A percentile compares a stretch with the other conserved stretches of the same genome.
Conservation (phyloP, 108 stramenopile genomes). For the Nitzschia sp. region DNA sequence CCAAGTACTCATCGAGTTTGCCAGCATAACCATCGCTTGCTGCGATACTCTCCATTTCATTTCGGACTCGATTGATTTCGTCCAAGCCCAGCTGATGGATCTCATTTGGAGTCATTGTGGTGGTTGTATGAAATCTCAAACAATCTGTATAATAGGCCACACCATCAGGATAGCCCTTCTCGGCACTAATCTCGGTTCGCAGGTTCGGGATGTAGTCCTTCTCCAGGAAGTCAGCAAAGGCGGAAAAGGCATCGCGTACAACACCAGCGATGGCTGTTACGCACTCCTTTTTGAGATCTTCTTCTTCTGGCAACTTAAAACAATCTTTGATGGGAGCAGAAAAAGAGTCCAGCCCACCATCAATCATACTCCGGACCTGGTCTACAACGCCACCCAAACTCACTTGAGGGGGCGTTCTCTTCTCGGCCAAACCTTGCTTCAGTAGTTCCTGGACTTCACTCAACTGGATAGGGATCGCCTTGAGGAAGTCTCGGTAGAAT, state of each 20-base stretch:
- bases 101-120: slow-evolving; percentile 50
- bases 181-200: slow-evolving; percentile 45
- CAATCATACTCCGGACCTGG: slow-evolving; percentile 36
- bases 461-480: slow-evolving; percentile 36
- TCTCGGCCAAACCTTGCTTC: slow-evolving; percentile 25
- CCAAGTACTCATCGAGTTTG: slow-evolving; percentile 45
- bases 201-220: slow-evolving; percentile 53
- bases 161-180: slow-evolving; percentile 51
- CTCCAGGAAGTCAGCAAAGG: slow-evolving; percentile 46
- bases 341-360: slow-evolving; percentile 25
- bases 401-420: slow-evolving; percentile 33
- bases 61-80: slow-evolving; percentile 44
- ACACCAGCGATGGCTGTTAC: slow-evolving; percentile 5
- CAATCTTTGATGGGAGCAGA: slow-evolving; percentile 17
- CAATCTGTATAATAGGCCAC: slow-evolving; percentile 48
- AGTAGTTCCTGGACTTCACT: slow-evolving; percentile 32
- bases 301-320: slow-evolving; percentile 24
- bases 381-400: slow-evolving; percentile 33
- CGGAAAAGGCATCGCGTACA: slow-evolving; percentile 19
- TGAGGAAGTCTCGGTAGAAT: slow-evolving; percentile 42
- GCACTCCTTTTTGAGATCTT: slow-evolving; percentile 23
- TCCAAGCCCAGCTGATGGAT: slow-evolving; percentile 57
- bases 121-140: slow-evolving; percentile 59
- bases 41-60: slow-evolving; percentile 48
- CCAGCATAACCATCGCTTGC: slow-evolving; percentile 42